Base-by-base conservation (phyloP, 495 filamentous ascomycete genomes). In the Tuber melanosporum region DNA sequence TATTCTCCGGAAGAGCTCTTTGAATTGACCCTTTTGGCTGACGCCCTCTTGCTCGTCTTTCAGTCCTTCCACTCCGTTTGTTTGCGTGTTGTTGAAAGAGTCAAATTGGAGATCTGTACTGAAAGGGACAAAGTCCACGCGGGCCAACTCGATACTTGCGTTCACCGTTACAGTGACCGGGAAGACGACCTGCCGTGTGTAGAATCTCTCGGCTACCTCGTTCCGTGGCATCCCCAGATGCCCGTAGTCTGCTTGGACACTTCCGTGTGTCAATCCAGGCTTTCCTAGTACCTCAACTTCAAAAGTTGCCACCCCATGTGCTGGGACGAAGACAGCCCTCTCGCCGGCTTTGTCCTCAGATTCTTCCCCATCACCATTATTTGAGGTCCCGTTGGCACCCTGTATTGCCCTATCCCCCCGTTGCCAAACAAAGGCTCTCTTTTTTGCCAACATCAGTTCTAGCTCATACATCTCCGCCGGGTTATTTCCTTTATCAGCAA, bases 141-240 rank as follows among this genome's bases (percentile, higher is more conserved):
- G 89, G 66, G 89, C 88, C 22, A 97, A 86, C 78, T 96, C 92
- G 32, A 97, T 87, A 81, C 92, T 94, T 19, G 94, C 92, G 83
- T 97, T 97, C 52, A 98, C 94, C 6, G 94, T 97, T 36, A 97
- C 88, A 0, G 92, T 93, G 72, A 98, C 85, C 14, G 93, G 93
- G 57, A 97, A 87, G 52, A 91, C 90, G 39, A 97, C 85, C 79
- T 95, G 92, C 71, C 94, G 89, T 22, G 95, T 97, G 82, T 93
- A 94, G 80, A 97, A 95, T 43, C 88, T 87, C 17, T 82, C 83
- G n/a, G 87, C 87, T 4, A 94, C 84, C 66, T 93, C 88, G 20
- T 87, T 86, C 32, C 87, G 87, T 26, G 90, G 86, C 44, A 88
- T 86, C 9, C 91, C 93, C 47, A 97, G 86, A 75, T 86, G 86